Conservation (phyloP, 1,139 yeast genomes). For the Yamadazyma sp. region DNA sequence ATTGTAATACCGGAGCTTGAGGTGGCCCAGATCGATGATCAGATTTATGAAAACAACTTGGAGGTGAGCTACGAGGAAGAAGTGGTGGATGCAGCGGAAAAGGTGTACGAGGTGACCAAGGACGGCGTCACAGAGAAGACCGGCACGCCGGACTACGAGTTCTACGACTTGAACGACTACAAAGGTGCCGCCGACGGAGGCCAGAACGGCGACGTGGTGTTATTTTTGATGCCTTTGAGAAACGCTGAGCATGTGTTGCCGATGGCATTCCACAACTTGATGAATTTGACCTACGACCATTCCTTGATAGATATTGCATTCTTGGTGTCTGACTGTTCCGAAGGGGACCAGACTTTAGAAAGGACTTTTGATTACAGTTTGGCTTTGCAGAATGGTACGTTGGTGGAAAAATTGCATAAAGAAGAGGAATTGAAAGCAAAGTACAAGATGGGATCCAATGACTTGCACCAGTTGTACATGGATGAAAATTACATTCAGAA, state of each 20-base stretch:
- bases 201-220: conserved; percentile 60
- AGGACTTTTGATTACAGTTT: conserved; percentile 64
- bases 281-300: conserved; percentile 86
- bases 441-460: conserved; percentile 50
- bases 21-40: conserved; percentile 15
- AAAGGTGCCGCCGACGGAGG: conserved; percentile 57
- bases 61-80: conserved; percentile 15
- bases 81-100: conserved; percentile 19
- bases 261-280: conserved; percentile 78
- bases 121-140: conserved; percentile 26
- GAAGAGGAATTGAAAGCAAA: conserved; percentile 34
- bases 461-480: conserved; percentile 69
- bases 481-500: conserved; percentile 59
- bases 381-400: conserved; percentile 69
- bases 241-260: conserved; percentile 82
- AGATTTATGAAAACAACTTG: conserved; percentile 14
- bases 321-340: conserved; percentile 80
- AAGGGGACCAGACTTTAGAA: conserved; percentile 70
- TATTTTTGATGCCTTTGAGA: conserved; percentile 74
- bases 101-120: conserved; percentile 38
- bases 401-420: conserved; percentile 48
- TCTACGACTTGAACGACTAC: conserved; percentile 60
- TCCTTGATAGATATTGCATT: conserved; percentile 79
- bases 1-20: conserved; percentile 9
- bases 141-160: conserved; percentile 34